These are phyloP conservation scores for Xylaria hypoxylon DNA, from an alignment of 2,329 filamentous ascomycete genomes.

Conservation along the genomic window DNA sequence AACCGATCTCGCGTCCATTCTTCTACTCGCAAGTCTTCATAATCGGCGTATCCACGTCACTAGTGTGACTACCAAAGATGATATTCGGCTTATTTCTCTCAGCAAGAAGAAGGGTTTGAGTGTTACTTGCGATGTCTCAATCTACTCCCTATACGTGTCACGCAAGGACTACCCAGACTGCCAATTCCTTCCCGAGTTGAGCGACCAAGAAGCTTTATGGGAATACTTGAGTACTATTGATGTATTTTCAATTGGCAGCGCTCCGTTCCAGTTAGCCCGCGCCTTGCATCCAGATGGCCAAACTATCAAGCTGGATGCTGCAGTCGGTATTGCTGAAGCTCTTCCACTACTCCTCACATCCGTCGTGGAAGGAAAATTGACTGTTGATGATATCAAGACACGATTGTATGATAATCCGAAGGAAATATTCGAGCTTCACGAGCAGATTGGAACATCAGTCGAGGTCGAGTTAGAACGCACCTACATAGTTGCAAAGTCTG, in stretches of 20 bases:
- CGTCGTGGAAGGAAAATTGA: conserved; percentile 78
- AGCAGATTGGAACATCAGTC: conserved; percentile 77
- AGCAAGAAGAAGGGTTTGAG: conserved; percentile 85
- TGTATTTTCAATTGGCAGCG: conserved; percentile 81
- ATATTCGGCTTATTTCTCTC: conserved; percentile 80
- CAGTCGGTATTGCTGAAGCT: conserved; percentile 77
- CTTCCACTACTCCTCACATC: conserved; percentile 81
- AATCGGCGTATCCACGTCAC: conserved; percentile 83
- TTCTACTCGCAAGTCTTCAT: conserved; percentile 81
- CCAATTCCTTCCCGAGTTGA: conserved; percentile 71
- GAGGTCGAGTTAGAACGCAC: conserved; percentile 82
- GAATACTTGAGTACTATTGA: conserved; percentile 78
- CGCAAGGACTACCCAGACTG: conserved; percentile 77
- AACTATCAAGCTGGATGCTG: conserved; percentile 65
- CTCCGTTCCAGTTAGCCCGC: conserved; percentile 79
- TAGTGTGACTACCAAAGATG: conserved; percentile 83
- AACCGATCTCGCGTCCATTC: conserved; percentile 82
- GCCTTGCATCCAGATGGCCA: conserved; percentile 53
- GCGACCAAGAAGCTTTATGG: conserved; percentile 81
- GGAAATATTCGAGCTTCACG: conserved; percentile 84
- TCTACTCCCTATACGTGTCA: conserved; percentile 81
- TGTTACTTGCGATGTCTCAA: conserved; percentile 84
- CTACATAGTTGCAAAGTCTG: conserved; percentile 66
- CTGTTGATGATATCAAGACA: conserved; percentile 76
- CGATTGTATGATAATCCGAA: conserved; percentile 83